These are phyloP conservation scores for Metschnikowia lunata DNA, from an alignment of 805 yeast genomes.

Conservation along the genomic window DNA sequence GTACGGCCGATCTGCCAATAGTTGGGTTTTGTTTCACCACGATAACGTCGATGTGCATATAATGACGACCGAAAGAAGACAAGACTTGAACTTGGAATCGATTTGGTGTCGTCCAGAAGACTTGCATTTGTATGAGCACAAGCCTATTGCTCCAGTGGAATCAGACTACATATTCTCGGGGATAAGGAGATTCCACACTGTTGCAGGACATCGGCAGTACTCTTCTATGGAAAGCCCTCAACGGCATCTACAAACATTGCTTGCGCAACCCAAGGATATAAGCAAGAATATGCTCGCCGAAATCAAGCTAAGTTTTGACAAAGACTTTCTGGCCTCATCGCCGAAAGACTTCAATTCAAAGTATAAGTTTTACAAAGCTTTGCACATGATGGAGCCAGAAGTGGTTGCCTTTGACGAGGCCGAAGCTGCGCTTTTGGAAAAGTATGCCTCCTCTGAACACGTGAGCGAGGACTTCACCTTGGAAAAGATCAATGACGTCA, in stretches of 20 bases:
- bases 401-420: slow-evolving; percentile 24
- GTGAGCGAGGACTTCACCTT: slow-evolving; percentile 7
- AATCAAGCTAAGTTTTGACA: slow-evolving; percentile 5
- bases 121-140: slow-evolving; percentile 20
- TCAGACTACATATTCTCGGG: slow-evolving; percentile 24
- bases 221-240: background rate
- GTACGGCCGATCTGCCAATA: slow-evolving; percentile 55
- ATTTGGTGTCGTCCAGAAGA: slow-evolving; percentile 54
- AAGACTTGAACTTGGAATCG: slow-evolving; percentile 64
- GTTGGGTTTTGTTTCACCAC: slow-evolving; percentile 82
- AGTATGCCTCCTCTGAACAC: slow-evolving; percentile 22
- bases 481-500: slow-evolving; percentile 26
- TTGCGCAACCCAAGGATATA: background rate
- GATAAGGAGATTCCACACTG: slow-evolving; percentile 36
- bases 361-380: slow-evolving; percentile 21
- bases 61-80: slow-evolving; percentile 65
- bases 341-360: slow-evolving; percentile 19
- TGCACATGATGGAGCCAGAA: slow-evolving; percentile 26
- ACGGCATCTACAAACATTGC: background rate
- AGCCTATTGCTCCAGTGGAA: slow-evolving; percentile 11
- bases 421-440: slow-evolving; percentile 23
- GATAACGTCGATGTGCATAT: slow-evolving; percentile 69
- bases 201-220: slow-evolving; percentile 9
- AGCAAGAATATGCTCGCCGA: background rate
- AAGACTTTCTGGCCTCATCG: slow-evolving; percentile 3